Conservation (phyloP, 371 early-diverging fungal genomes). For the Conidiobolus incongruus region DNA sequence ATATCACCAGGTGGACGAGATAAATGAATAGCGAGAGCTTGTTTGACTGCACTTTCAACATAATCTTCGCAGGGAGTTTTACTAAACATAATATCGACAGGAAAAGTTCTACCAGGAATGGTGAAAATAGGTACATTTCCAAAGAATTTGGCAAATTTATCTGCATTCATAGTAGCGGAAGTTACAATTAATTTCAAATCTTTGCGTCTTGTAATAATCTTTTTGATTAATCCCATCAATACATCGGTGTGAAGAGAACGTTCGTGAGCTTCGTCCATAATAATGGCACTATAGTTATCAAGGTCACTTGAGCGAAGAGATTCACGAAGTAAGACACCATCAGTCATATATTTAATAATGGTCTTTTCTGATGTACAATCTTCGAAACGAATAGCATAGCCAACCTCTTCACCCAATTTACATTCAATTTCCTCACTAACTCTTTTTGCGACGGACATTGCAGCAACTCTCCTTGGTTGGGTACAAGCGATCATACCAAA, state of each 20-base stretch:
- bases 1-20: conserved; percentile 80
- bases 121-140: conserved; percentile 78
- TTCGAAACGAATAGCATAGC: conserved; percentile 96
- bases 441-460: conserved; percentile 96
- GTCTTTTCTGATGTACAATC: conserved; percentile 76
- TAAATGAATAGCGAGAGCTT: conserved; percentile 68
- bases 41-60: conserved; percentile 83
- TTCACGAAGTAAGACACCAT: conserved; percentile 91
- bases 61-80: conserved; percentile 83
- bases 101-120: conserved; percentile 93
- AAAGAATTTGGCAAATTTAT: conserved; percentile 76
- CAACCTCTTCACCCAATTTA: conserved; percentile 63
- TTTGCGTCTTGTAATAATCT: conserved; percentile 43
- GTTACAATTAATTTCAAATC: conserved; percentile 88
- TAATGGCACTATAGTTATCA: conserved; percentile 72
- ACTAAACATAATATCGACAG: conserved; percentile 80
- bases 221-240: conserved; percentile 79
- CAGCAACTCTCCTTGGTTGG: conserved; percentile 96
- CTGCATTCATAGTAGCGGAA: conserved; percentile 92
- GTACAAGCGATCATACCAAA: conserved; percentile 92
- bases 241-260: conserved; percentile 94
- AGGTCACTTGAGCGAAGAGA: conserved; percentile 72
- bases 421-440: conserved; percentile 83
- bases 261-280: conserved; percentile 99
- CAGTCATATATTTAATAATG: conserved; percentile 95